Percentiles rank a stretch among this genome's conserved stretches.
These are phyloP conservation scores for Cladosporium cucumerinum DNA, from an alignment of 2,329 filamentous ascomycete genomes.

Conservation along the genomic window DNA sequence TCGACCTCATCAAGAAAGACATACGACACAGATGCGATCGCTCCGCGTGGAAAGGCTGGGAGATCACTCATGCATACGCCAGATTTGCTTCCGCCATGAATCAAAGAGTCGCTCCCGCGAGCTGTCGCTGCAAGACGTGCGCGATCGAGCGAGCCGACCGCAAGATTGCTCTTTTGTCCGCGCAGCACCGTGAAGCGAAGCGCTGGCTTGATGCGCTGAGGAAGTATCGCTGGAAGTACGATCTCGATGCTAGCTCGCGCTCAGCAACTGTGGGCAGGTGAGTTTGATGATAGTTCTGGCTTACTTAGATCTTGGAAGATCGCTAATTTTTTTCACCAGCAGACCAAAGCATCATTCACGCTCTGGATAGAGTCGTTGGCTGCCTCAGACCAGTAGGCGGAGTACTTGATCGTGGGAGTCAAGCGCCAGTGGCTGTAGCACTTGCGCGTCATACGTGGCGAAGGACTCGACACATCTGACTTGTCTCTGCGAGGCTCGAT, in stretches of 20 bases:
- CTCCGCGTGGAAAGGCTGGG: neutral
- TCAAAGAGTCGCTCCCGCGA: neutral
- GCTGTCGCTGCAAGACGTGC: neutral
- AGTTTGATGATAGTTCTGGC: neutral
- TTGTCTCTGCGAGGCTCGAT: neutral
- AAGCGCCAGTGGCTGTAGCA: neutral
- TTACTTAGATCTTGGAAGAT: neutral
- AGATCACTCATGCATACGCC: neutral
- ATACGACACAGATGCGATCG: constrained; percentile 7
- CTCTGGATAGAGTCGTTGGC: neutral
- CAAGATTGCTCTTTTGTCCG: neutral
- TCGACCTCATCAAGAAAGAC: constrained; percentile 5
- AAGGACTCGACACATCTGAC: neutral
- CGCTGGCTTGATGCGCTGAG: constrained; percentile 1
- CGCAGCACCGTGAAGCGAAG: constrained; percentile 1
- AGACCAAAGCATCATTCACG: neutral
- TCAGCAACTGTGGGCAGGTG: neutral
- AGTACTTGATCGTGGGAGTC: neutral
- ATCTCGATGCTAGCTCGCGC: neutral
- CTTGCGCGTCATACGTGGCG: neutral
- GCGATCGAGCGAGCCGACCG: neutral
- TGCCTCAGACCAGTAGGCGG: neutral
- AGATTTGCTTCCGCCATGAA: neutral
- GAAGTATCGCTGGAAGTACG: constrained; percentile 9
- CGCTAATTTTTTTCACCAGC: neutral